phyloP scores from a whole-genome alignment of 768 basidiomycete genomes.

The Crassisporium funariophilum region DNA sequence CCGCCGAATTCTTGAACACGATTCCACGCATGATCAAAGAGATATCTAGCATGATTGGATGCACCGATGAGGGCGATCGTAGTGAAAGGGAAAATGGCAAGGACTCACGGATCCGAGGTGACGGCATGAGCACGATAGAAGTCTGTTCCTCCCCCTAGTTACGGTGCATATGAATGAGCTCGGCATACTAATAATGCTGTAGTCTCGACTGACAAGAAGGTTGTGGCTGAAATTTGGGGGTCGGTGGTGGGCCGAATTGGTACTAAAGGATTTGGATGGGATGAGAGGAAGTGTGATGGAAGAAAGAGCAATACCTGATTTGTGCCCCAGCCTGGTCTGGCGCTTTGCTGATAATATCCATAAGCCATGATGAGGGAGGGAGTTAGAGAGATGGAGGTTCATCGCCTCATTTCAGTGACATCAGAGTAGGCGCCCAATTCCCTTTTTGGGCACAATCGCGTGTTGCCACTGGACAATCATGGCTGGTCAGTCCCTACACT shows the following conservation, averaged over 20 bases:
- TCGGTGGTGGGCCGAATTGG: slow-evolving; percentile 44
- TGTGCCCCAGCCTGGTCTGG: slow-evolving; percentile 52
- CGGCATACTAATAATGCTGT: slow-evolving; percentile 16
- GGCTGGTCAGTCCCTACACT: not conserved
- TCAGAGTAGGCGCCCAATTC: slow-evolving; percentile 30
- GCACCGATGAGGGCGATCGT: slow-evolving; percentile 23
- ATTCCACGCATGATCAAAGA: slow-evolving; percentile 57
- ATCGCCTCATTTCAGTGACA: slow-evolving; percentile 19
- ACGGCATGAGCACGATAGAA: slow-evolving; percentile 65
- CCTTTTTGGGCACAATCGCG: slow-evolving; percentile 22
- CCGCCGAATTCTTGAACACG: slow-evolving; percentile 45
- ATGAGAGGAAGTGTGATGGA: slow-evolving; percentile 2
- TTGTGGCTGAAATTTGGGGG: slow-evolving; percentile 47
- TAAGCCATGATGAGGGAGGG: slow-evolving; percentile 41
- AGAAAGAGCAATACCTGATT: slow-evolving; percentile 30
- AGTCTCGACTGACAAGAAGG: slow-evolving; percentile 48
- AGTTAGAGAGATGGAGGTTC: slow-evolving; percentile 10
- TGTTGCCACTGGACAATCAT: not conserved
- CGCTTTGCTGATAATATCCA: slow-evolving; percentile 43
- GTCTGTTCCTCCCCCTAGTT: slow-evolving; percentile 61
- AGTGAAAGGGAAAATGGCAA: slow-evolving; percentile 14
- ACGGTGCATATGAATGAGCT: slow-evolving; percentile 15
- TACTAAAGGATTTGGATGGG: slow-evolving; percentile 27
- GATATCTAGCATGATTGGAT: slow-evolving; percentile 51
- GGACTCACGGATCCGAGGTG: slow-evolving; percentile 57